phyloP scores from a whole-genome alignment of 2,329 filamentous ascomycete genomes.

The Neonectria neomacrospora region DNA sequence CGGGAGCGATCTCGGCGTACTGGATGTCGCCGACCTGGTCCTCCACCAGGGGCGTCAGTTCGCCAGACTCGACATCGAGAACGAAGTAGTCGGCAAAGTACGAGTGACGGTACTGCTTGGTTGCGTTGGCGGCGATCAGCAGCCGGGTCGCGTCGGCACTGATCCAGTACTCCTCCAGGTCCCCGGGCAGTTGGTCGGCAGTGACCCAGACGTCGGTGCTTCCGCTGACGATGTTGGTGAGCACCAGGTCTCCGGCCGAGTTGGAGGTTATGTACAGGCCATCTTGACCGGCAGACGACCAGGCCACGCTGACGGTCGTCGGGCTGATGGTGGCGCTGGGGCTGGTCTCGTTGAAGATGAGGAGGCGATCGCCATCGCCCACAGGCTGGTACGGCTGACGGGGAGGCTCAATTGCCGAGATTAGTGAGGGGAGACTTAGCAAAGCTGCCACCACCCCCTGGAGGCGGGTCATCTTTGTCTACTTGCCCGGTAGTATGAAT shows the following conservation, averaged over 20 bases:
- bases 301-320: constrained; percentile 61
- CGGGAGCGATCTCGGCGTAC: constrained; percentile 71
- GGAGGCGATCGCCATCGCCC: constrained; percentile 65
- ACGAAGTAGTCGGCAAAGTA: constrained; percentile 76
- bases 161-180: constrained; percentile 69
- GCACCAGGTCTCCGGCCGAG: constrained; percentile 63
- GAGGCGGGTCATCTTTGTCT: constrained; percentile 20
- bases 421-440: constrained; percentile 34
- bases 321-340: constrained; percentile 57
- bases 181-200: constrained; percentile 65
- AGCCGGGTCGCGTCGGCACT: constrained; percentile 68
- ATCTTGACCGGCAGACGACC: constrained; percentile 69
- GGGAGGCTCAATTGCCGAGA: constrained; percentile 58
- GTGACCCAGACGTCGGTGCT: constrained; percentile 67
- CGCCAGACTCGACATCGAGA: constrained; percentile 68
- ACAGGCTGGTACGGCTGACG: constrained; percentile 65
- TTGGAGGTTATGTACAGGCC: constrained; percentile 69
- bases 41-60: constrained; percentile 64
- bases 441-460: constrained; percentile 30
- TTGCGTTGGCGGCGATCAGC: constrained; percentile 72
- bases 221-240: constrained; percentile 70
- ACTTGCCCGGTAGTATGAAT: not conserved
- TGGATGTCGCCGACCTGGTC: constrained; percentile 74
- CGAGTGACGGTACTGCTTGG: constrained; percentile 75
- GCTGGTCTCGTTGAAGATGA: constrained; percentile 71